A percentile compares a stretch with the other conserved stretches of the same genome.
Conservation (phyloP, 2,329 filamentous ascomycete genomes). For the Fusarium sp. region DNA sequence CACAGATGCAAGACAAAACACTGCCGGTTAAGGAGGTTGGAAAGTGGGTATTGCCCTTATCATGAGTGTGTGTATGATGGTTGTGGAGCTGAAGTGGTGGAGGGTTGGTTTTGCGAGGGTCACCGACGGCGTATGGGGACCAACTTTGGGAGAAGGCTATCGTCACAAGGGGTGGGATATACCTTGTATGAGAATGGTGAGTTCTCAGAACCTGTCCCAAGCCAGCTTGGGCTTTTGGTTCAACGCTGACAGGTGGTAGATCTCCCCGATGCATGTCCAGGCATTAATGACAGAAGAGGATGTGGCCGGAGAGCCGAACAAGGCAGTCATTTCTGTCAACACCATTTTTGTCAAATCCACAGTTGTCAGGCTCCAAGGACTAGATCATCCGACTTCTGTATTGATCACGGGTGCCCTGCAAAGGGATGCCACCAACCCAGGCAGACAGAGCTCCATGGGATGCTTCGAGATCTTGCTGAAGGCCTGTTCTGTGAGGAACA, state of each 20-base stretch:
- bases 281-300: conserved; percentile 13
- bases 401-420: conserved; percentile 32
- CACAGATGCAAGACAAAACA: conserved; percentile 43
- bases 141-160: conserved; percentile 16
- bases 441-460: not conserved
- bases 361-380: conserved; percentile 32
- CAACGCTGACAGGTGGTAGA: conserved; percentile 17
- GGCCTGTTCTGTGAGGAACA: conserved; percentile 38
- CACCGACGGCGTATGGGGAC: conserved; percentile 32
- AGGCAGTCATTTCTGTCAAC: conserved; percentile 28
- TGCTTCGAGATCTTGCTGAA: not conserved
- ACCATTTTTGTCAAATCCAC: conserved; percentile 41
- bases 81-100: conserved; percentile 39
- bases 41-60: conserved; percentile 38
- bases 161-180: conserved; percentile 25
- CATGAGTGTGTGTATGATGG: conserved; percentile 46
- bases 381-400: conserved; percentile 33
- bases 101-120: conserved; percentile 38
- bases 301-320: conserved; percentile 22
- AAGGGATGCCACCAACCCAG: conserved; percentile 30
- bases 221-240: not conserved
- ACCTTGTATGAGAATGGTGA: conserved; percentile 41
- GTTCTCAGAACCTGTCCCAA: conserved; percentile 4
- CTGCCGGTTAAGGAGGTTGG: conserved; percentile 39
- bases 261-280: conserved; percentile 15